Percentiles rank a stretch among this genome's conserved stretches.
These are phyloP conservation scores for Reutealis trisperma DNA, from an alignment of 345 rosid species.

Conservation along the genomic window DNA sequence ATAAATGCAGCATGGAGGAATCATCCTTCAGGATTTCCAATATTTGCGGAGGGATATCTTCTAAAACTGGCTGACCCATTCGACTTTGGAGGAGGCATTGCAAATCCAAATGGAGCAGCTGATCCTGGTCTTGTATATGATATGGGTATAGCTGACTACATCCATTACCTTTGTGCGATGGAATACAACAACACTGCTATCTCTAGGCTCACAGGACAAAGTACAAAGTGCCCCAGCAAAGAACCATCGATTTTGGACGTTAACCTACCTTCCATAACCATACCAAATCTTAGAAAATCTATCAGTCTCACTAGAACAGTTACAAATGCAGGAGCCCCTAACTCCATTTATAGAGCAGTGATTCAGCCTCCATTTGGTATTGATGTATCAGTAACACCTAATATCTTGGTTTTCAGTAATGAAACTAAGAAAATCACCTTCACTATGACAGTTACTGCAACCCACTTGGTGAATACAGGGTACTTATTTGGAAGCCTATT, in stretches of 20 bases:
- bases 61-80: constrained; percentile 60
- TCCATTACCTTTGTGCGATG: constrained; percentile 59
- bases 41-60: constrained; percentile 56
- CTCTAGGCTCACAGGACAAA: constrained; percentile 33
- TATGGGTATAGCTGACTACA: constrained; percentile 47
- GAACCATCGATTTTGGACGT: constrained; percentile 43
- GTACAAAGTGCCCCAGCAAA: constrained; percentile 27
- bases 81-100: constrained; percentile 66
- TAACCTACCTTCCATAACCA: constrained; percentile 66
- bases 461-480: constrained; percentile 37
- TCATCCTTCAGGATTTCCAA: constrained; percentile 46
- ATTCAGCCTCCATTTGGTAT: constrained; percentile 49
- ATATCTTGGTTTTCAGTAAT: constrained; percentile 27
- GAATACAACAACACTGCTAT: constrained; percentile 48
- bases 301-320: constrained; percentile 50
- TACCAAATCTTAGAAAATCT: constrained; percentile 46
- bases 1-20: constrained; percentile 41
- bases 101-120: constrained; percentile 51
- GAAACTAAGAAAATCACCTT: constrained; percentile 26
- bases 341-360: constrained; percentile 41
- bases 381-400: constrained; percentile 27
- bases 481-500: constrained; percentile 65
- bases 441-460: constrained; percentile 27
- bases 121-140: constrained; percentile 70
- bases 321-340: constrained; percentile 52